These are phyloP conservation scores for Sclerotinia subarctica DNA, from an alignment of 2,329 filamentous ascomycete species.

Conservation along the genomic window DNA sequence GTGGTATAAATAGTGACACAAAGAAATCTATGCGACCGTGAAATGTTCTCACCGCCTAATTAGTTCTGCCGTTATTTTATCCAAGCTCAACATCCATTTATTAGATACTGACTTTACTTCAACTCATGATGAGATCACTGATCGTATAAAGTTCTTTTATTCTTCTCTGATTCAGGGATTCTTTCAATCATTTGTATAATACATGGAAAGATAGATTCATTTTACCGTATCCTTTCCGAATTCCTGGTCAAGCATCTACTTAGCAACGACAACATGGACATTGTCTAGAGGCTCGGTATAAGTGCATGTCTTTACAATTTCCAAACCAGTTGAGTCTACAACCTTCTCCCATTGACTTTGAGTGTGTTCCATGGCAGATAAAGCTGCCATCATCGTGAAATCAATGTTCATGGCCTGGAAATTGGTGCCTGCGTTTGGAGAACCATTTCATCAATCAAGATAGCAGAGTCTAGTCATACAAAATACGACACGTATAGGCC, in stretches of 20 bases:
- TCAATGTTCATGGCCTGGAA: conserved; percentile 38
- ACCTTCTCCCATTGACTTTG: conserved; percentile 8
- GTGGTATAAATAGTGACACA: neutral
- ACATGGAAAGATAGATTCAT: neutral
- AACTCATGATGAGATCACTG: neutral
- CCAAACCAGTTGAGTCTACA: neutral
- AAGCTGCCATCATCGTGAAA: conserved; percentile 40
- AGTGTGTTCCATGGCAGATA: conserved; percentile 41
- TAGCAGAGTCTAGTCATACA: conserved; percentile 22
- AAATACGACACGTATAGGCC: too few species aligned
- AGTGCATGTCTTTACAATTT: neutral
- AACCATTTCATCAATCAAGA: conserved; percentile 46
- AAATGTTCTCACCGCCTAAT: neutral
- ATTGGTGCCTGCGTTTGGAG: conserved; percentile 39
- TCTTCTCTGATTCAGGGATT: neutral
- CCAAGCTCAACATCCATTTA: neutral
- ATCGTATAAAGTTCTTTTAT: neutral
- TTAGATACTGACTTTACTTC: neutral
- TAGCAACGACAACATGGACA: neutral
- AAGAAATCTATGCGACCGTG: neutral
- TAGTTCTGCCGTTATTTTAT: neutral
- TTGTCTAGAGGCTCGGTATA: conserved; percentile 5
- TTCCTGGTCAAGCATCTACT: neutral
- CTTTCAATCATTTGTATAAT: neutral
- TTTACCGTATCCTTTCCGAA: neutral